Base-by-base conservation (phyloP, 305 asterid species). In the Rubia balearica region DNA sequence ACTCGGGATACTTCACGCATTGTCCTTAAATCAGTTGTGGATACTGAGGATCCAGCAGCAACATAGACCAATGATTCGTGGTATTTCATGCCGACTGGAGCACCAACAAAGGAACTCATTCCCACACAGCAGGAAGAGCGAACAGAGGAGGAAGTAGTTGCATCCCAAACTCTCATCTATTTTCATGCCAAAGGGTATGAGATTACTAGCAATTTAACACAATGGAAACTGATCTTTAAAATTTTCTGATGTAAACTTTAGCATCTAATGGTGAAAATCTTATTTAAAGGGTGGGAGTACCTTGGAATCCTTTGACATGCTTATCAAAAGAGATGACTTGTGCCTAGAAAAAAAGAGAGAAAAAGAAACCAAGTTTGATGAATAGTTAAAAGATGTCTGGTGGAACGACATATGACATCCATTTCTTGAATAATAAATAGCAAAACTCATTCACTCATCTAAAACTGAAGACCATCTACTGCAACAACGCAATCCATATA, bases 111-210 rank as follows among this genome's bases (percentile, higher is more conserved):
- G 69, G 81, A 71, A 59, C 86, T 69, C 91, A 71, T 88, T 73
- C 96, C 96, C 71, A 87, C 96, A 82, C 91, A 90, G 76, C 94
- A 85, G 38, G 89, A 85, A 77, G 92, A 80, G 75, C 90, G 92
- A 67, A 38, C 72, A 45, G 90, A 78, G 49, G 94, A 77, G 42
- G 96, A 86, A 71, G 86, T 57, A 24, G 72, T 55, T 51, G 96
- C 77, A 79, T 90, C 98, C 96, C 96, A 92, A 49, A 88, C 86
- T 81, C 83, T 80, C 67, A 92, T 88, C 96, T 92, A 51, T 42
- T 49, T 61, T 12, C 40, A 24, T 36, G 9, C 21, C 1, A 10
- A 65, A 70, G 48, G 56, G 49, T 17, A 19, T 49, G 10, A 45
- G 22, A 70, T 40, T 7, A 65, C 10, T 42, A 66, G 72, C 60